These are phyloP conservation scores for Sarocladium strictum DNA, from an alignment of 2,329 filamentous ascomycete species.

Conservation along the genomic window DNA sequence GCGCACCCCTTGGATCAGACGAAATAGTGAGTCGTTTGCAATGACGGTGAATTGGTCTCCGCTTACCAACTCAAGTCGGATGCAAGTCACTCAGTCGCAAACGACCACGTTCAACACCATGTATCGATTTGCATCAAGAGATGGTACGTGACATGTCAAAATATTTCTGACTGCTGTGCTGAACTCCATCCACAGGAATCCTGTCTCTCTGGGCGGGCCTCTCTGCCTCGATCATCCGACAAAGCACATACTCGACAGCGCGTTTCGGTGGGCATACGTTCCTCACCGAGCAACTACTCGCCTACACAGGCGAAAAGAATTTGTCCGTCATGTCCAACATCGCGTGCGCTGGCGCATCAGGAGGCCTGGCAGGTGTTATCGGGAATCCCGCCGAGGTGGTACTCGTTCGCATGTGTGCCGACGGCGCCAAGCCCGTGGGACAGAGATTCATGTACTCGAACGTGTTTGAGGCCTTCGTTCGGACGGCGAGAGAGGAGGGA, in stretches of 20 bases:
- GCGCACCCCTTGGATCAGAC: constrained; percentile 40
- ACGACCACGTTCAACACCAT: constrained; percentile 33
- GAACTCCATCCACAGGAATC: constrained; percentile 23
- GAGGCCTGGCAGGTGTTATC: constrained; percentile 35
- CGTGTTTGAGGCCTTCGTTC: constrained; percentile 26
- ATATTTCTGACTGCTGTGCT: not conserved
- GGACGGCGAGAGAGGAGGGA: constrained; percentile 32
- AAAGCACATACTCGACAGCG: constrained; percentile 38
- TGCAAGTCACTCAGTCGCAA: constrained; percentile 36
- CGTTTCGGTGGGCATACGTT: constrained; percentile 36
- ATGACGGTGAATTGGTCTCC: not conserved
- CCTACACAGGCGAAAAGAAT: constrained; percentile 21
- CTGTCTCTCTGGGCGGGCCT: constrained; percentile 36
- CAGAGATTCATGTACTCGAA: constrained; percentile 34
- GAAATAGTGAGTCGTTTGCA: constrained; percentile 30
- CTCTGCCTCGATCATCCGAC: constrained; percentile 36
- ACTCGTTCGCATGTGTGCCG: constrained; percentile 39
- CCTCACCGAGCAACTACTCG: constrained; percentile 24
- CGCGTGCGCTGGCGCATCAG: constrained; percentile 31
- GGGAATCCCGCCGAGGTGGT: constrained; percentile 40
- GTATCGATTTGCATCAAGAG: constrained; percentile 30
- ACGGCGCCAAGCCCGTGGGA: constrained; percentile 30
- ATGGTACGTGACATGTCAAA: constrained; percentile 22
- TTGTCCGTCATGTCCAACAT: constrained; percentile 29
- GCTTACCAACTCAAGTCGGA: constrained; percentile 24